Evolutionary conservation across 371 early-diverging fungal species (phyloP).

Genomic region (Mortierella sp.): DNA sequence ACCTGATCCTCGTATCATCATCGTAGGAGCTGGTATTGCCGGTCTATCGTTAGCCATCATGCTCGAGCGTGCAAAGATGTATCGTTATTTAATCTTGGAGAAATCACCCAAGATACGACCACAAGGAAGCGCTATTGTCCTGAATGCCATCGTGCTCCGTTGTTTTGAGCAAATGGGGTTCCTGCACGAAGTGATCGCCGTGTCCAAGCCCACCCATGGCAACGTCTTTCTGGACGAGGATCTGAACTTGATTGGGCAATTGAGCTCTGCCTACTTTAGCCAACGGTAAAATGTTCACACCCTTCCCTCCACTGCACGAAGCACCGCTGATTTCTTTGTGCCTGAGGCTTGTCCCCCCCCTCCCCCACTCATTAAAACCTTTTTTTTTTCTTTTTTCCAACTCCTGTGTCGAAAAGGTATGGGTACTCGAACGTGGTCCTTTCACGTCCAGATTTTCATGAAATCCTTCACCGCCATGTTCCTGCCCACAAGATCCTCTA

Average conservation of each 20-base stretch:
- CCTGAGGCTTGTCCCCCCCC: too few relatives aligned
- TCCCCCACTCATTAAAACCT: too few relatives aligned
- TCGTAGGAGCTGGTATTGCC: conserved; percentile 39
- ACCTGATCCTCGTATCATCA: conserved; percentile 26
- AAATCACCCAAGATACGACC: conserved; percentile 9
- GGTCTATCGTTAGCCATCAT: conserved; percentile 34
- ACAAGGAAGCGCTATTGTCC: conserved; percentile 18
- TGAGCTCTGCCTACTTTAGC: conserved; percentile 15
- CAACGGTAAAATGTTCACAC: conserved; percentile 29
- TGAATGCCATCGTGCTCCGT: conserved; percentile 31
- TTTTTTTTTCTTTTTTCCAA: too few relatives aligned
- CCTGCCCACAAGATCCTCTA: conserved; percentile 27
- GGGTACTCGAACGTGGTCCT: conserved; percentile 36
- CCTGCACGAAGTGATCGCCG: conserved; percentile 25
- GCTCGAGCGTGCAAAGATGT: conserved; percentile 39
- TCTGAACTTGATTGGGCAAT: conserved; percentile 18
- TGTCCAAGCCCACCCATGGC: conserved; percentile 26
- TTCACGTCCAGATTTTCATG: conserved; percentile 25
- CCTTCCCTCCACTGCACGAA: too few relatives aligned
- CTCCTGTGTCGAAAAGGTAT: conserved; percentile 7
- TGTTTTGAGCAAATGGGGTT: conserved; percentile 40
- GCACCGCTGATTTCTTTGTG: neutral
- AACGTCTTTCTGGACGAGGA: conserved; percentile 27
- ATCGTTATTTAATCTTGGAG: conserved; percentile 25
- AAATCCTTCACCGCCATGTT: conserved; percentile 19